Evolutionary conservation across 345 rosid species (phyloP).

Genomic region (Eucalyptus cloeziana): DNA sequence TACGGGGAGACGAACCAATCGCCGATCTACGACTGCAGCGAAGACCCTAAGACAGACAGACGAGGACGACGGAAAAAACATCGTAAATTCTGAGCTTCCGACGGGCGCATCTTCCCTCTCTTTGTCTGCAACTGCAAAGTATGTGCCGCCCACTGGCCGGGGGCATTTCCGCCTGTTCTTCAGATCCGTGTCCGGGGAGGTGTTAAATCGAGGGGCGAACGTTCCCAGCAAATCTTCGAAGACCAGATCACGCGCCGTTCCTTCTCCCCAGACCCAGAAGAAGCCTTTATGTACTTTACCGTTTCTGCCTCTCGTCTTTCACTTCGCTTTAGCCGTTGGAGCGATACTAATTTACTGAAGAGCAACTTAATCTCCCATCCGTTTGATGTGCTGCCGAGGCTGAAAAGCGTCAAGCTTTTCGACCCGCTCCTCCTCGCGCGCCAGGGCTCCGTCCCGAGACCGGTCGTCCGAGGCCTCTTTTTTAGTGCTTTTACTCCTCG

Average conservation of each 20-base stretch:
- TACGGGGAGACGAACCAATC: background rate
- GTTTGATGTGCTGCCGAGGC: background rate
- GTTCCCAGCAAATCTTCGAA: background rate
- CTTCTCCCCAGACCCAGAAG: background rate
- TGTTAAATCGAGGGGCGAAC: background rate
- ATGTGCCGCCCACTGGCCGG: accelerated
- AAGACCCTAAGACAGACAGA: accelerated
- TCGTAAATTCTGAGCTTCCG: background rate
- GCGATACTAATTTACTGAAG: too few relatives aligned
- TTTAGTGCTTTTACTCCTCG: background rate
- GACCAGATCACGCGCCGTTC: background rate
- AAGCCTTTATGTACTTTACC: background rate
- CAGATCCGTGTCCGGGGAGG: background rate
- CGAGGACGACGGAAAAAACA: accelerated
- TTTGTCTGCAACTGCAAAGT: background rate
- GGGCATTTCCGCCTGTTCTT: accelerated
- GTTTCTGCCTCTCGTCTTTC: background rate
- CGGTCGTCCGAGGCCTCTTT: background rate
- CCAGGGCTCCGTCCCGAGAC: background rate
- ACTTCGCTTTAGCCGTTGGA: background rate
- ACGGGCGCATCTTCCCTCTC: background rate
- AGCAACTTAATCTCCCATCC: background rate
- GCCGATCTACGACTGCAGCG: background rate
- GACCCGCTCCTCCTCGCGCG: background rate
- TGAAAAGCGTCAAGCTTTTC: background rate